Base-by-base conservation (phyloP, 352 stramenopile species). In the Phytophthora cactorum region DNA sequence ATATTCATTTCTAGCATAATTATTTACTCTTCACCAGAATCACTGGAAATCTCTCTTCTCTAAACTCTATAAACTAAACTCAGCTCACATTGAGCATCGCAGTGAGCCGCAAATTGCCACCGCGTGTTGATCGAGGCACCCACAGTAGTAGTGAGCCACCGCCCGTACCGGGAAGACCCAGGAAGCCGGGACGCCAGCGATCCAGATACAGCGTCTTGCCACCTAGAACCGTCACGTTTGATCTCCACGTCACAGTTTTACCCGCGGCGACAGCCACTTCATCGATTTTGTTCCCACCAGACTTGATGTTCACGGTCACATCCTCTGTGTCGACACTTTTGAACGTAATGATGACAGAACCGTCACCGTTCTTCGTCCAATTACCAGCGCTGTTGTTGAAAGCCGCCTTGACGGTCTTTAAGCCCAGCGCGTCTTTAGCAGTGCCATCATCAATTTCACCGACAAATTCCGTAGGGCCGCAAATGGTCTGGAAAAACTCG, bases 401-500 rank as follows among this genome's bases (percentile, higher is more conserved):
- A 43, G 81, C 78, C 17, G 62, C 70, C n/a, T 78, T 52, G 0
- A 86, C 63, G 2, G 66, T 77, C 46, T 50, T 67, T 4, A 89
- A 59, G 9, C 75, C 80, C n/a, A 89, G 64, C 6, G 78, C 78
- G 52, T 78, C 41, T 31, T 82, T 53, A 2, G 74, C 73, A 52
- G 69, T 68, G 17, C 81, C 81, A 39, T 86, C 74, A 39, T 80
- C 72, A 50, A 89, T 82, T 11, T 82, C 66, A 32, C 78, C 76
- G 22, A 86, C 51, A 46, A 74, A 86, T 14, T 74, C 54, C 5
- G 81, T 86, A 12, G 78, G 76, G 2, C 75, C 77, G 46, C 81
- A 87, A 65, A 88, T 79, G 8, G 78, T 75, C 66, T 89, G 78
- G 10, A 89, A 70, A 28, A 77, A 87, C 34, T 86, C 74, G 32